A percentile compares a stretch with the other conserved stretches of the same genome.
These are phyloP conservation scores for Arachnopeziza araneosa DNA, from an alignment of 2,329 filamentous ascomycete genomes.

Conservation along the genomic window DNA sequence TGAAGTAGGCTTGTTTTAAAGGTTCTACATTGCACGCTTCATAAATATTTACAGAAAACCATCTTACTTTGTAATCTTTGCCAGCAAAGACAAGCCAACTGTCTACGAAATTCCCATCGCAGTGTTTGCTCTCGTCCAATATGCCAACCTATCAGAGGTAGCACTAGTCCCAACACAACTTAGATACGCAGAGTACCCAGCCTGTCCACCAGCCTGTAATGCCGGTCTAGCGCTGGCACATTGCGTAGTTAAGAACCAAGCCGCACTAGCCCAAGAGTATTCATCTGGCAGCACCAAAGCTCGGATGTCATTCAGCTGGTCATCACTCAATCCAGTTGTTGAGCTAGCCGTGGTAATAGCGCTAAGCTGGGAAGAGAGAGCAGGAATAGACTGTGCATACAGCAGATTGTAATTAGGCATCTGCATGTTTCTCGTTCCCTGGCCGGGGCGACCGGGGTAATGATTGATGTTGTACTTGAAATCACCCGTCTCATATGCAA, in stretches of 20 bases:
- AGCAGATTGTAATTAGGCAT: slow-evolving; percentile 46
- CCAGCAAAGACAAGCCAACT: slow-evolving; percentile 7
- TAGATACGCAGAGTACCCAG: slow-evolving; percentile 49
- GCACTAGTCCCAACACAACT: slow-evolving; percentile 46
- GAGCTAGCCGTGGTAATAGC: slow-evolving; percentile 28
- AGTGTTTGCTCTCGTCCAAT: slow-evolving; percentile 44
- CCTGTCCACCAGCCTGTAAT: slow-evolving; percentile 37
- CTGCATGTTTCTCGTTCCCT: slow-evolving; percentile 64
- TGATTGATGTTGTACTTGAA: slow-evolving; percentile 60
- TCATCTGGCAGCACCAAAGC: slow-evolving; percentile 44
- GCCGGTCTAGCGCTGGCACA: slow-evolving; percentile 42
- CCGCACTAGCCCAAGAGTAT: slow-evolving; percentile 51
- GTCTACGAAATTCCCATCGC: slow-evolving; percentile 29
- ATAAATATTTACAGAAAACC: slow-evolving; percentile 4
- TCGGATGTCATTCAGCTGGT: slow-evolving; percentile 39
- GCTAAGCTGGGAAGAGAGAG: slow-evolving; percentile 33
- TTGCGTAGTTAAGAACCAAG: slow-evolving; percentile 55
- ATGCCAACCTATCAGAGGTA: slow-evolving; percentile 39
- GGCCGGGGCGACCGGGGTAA: slow-evolving; percentile 45
- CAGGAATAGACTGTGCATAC: slow-evolving; percentile 46
- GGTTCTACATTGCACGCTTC: background rate
- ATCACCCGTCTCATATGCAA: slow-evolving; percentile 54
- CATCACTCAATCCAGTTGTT: slow-evolving; percentile 28
- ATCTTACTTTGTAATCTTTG: background rate
- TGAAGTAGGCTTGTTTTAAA: background rate